A percentile compares a stretch with the other conserved stretches of the same genome.
These are phyloP conservation scores for Galeopsis tetrahit DNA, from an alignment of 257 asterid species.

Conservation along the genomic window DNA sequence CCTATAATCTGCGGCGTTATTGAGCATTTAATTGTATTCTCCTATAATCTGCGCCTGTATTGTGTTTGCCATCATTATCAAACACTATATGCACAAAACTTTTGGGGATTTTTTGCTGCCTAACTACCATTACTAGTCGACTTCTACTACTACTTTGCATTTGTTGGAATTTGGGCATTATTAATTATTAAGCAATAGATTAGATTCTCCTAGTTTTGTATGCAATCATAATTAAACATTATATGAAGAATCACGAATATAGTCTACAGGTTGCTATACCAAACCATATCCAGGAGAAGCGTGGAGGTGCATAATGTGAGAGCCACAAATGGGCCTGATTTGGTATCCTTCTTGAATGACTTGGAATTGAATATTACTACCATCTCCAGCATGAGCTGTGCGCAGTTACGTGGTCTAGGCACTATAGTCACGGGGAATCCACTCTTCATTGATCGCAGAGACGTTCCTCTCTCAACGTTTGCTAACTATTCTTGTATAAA, in stretches of 20 bases:
- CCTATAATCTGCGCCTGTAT: neutral
- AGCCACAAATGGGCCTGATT: conserved; percentile 86
- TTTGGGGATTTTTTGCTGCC: neutral
- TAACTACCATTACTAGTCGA: neutral
- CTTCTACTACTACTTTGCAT: too few relatives aligned
- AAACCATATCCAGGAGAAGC: conserved; percentile 74
- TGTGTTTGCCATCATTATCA: neutral
- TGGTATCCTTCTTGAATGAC: conserved; percentile 74
- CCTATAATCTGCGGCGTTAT: neutral
- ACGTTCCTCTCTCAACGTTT: conserved; percentile 67
- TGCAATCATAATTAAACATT: neutral
- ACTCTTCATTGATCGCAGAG: conserved; percentile 62
- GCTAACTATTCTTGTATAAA: conserved; percentile 82
- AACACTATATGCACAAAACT: conserved; percentile 5
- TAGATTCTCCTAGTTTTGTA: neutral
- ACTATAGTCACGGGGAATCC: conserved; percentile 74
- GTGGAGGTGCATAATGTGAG: conserved; percentile 89
- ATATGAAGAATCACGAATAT: conserved; percentile 27
- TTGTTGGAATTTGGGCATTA: neutral
- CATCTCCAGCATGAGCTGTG: conserved; percentile 88
- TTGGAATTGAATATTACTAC: conserved; percentile 82
- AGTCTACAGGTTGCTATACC: conserved; percentile 82
- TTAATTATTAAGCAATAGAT: conserved; percentile 1
- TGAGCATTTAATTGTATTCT: neutral
- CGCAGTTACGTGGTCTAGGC: conserved; percentile 83